A percentile compares a stretch with the other conserved stretches of the same genome.
These are phyloP conservation scores for Leptographium wingfieldii DNA, from an alignment of 2,329 filamentous ascomycete genomes.

Conservation along the genomic window DNA sequence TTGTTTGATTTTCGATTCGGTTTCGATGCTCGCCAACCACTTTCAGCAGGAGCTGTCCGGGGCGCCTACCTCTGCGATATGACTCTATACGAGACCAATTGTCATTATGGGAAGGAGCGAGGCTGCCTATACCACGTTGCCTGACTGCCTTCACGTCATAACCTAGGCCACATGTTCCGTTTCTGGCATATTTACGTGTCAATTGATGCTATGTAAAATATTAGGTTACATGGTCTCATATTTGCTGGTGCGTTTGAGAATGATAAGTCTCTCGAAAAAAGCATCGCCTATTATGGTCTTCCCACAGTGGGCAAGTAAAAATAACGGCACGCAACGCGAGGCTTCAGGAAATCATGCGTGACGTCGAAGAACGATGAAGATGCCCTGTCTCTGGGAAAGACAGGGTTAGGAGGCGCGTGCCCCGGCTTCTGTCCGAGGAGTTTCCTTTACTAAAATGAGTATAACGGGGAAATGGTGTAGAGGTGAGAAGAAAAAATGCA, in stretches of 20 bases:
- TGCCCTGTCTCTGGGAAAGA: background rate
- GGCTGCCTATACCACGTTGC: background rate
- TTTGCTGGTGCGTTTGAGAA: background rate
- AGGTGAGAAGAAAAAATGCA: background rate
- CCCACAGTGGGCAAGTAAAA: background rate
- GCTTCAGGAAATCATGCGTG: background rate
- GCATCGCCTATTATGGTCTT: background rate
- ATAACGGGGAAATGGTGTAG: background rate
- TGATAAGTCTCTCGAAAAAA: background rate
- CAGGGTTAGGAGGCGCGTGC: background rate
- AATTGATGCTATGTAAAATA: conserved; percentile 2
- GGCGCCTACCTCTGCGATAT: background rate
- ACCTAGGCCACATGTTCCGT: background rate
- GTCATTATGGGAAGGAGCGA: background rate
- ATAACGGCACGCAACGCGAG: background rate
- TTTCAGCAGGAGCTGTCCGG: background rate
- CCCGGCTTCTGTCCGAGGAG: background rate
- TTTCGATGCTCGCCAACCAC: background rate
- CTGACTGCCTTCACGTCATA: background rate
- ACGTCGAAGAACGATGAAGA: background rate
- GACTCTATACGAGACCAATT: too few relatives aligned
- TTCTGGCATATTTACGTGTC: background rate
- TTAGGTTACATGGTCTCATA: background rate
- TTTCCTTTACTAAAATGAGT: background rate
- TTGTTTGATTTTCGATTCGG: background rate